Conservation (phyloP, 148 eudicot species). For the Arbutus unedo region DNA sequence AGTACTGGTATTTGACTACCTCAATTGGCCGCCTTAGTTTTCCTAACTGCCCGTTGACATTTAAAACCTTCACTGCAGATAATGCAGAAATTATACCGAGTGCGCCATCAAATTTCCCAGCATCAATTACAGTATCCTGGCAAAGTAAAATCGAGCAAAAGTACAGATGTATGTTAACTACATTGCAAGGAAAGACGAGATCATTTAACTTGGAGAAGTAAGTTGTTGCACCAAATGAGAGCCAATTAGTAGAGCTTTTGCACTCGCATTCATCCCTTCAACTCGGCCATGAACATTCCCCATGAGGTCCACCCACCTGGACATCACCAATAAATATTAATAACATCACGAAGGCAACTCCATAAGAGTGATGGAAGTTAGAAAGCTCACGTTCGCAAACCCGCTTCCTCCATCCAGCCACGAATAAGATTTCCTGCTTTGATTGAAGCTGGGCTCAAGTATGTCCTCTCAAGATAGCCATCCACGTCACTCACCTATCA, state of each 20-base stretch:
- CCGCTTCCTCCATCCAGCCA: conserved; percentile 95
- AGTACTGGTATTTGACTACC: conserved; percentile 35
- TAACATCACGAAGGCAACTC: conserved; percentile 17
- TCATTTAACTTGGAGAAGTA: not conserved
- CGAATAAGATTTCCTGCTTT: conserved; percentile 65
- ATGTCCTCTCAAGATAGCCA: conserved; percentile 89
- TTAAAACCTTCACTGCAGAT: conserved; percentile 83
- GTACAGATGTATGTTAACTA: not conserved
- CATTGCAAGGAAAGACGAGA: not conserved
- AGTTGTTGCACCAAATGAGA: conserved; percentile 71
- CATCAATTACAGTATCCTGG: conserved; percentile 97
- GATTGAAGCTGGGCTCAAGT: conserved; percentile 82
- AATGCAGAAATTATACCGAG: conserved; percentile 75
- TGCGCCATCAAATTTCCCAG: conserved; percentile 92
- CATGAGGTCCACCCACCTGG: conserved; percentile 93
- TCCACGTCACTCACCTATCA: conserved; percentile 86
- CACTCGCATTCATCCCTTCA: conserved; percentile 64
- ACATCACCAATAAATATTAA: conserved; percentile 17
- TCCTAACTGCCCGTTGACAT: conserved; percentile 42
- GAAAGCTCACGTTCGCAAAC: conserved; percentile 72
- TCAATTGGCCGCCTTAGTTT: conserved; percentile 72
- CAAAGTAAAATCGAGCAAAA: conserved; percentile 6
- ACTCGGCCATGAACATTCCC: conserved; percentile 94
- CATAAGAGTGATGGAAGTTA: conserved; percentile 7
- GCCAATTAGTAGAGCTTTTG: conserved; percentile 73